Evolutionary conservation across 768 basidiomycete species (phyloP).

Genomic region (Lactifluus pinguis): DNA sequence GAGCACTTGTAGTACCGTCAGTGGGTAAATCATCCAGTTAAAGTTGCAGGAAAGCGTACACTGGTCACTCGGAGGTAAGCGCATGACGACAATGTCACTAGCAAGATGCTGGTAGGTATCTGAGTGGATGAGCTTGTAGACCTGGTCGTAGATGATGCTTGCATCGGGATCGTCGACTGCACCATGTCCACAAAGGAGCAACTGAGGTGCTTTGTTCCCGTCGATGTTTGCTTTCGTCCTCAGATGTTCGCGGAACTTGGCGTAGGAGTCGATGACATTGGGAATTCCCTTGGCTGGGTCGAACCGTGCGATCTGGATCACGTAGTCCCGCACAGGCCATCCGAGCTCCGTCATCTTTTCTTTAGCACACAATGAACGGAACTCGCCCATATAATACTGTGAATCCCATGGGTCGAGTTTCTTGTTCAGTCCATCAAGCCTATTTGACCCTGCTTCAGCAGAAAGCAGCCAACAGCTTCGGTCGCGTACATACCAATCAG

Average conservation of each 20-base stretch:
- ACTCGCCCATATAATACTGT: slow-evolving; percentile 86
- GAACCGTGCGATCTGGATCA: slow-evolving; percentile 91
- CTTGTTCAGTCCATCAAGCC: slow-evolving; percentile 94
- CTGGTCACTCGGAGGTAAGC: slow-evolving; percentile 76
- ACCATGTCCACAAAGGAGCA: slow-evolving; percentile 83
- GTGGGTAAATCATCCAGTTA: not conserved
- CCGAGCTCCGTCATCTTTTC: slow-evolving; percentile 74
- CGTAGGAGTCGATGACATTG: slow-evolving; percentile 80
- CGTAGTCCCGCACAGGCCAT: slow-evolving; percentile 78
- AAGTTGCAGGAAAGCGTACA: slow-evolving; percentile 35
- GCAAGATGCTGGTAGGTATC: slow-evolving; percentile 32
- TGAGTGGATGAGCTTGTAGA: slow-evolving; percentile 46
- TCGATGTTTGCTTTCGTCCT: slow-evolving; percentile 33
- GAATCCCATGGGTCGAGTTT: slow-evolving; percentile 70
- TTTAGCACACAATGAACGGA: slow-evolving; percentile 64
- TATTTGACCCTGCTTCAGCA: slow-evolving; percentile 21
- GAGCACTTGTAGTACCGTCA: slow-evolving; percentile 42
- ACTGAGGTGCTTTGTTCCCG: slow-evolving; percentile 53
- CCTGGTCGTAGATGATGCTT: slow-evolving; percentile 80
- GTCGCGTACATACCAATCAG: slow-evolving; percentile 58
- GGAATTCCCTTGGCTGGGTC: slow-evolving; percentile 84
- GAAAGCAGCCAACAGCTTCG: not conserved
- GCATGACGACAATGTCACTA: slow-evolving; percentile 35
- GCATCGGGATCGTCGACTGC: slow-evolving; percentile 95
- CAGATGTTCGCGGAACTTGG: slow-evolving; percentile 67